Conservation (phyloP, 2,329 filamentous ascomycete species). For the Emydomyces testavorans region DNA sequence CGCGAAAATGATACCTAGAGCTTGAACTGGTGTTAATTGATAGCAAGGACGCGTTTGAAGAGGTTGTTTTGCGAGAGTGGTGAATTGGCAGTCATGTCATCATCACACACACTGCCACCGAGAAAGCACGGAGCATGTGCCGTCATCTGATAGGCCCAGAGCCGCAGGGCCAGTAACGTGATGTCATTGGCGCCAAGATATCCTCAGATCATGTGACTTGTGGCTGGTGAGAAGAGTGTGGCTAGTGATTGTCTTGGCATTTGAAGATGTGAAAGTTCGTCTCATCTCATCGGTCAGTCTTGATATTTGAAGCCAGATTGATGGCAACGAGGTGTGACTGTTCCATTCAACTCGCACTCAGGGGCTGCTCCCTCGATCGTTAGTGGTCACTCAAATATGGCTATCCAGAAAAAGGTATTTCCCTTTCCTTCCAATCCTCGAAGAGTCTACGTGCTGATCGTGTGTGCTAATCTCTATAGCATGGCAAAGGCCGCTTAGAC, state of each 20-base stretch:
- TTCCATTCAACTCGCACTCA: neutral
- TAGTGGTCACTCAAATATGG: slow-evolving; percentile 49
- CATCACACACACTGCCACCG: neutral
- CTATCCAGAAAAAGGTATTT: slow-evolving; percentile 78
- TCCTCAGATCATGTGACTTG: slow-evolving; percentile 7
- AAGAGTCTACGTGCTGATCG: slow-evolving; percentile 1
- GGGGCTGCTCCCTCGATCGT: neutral
- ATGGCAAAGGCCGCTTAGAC: slow-evolving; percentile 94
- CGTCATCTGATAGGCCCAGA: neutral
- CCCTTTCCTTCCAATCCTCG: neutral
- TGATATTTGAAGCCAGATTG: neutral
- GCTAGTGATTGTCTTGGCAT: slow-evolving; percentile 8
- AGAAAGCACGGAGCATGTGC: neutral
- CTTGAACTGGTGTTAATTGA: neutral
- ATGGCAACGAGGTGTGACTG: neutral
- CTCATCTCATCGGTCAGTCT: neutral
- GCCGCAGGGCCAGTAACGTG: slow-evolving; percentile 10
- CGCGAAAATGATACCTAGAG: neutral
- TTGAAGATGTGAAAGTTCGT: slow-evolving; percentile 8
- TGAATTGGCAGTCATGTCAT: slow-evolving; percentile 4
- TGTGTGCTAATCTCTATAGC: too few species aligned
- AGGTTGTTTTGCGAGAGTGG: neutral
- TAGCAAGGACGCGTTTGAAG: neutral
- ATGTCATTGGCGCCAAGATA: slow-evolving; percentile 13
- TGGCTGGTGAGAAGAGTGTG: neutral